A percentile compares a stretch with the other conserved stretches of the same genome.
phyloP scores from a whole-genome alignment of 352 stramenopile genomes.

The Pythium dissotocum region DNA sequence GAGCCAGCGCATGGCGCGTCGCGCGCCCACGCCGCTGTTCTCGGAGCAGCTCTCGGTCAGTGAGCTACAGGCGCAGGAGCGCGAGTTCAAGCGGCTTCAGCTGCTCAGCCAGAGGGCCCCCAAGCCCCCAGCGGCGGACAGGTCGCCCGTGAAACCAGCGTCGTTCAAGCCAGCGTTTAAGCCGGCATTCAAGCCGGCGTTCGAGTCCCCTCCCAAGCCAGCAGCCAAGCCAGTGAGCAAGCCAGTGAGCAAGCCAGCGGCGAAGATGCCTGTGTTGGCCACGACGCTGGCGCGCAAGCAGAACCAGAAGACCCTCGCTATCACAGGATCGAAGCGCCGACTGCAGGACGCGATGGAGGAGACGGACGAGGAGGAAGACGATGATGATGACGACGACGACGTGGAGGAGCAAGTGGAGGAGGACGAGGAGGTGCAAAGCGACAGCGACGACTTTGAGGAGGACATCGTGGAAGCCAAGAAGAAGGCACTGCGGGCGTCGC shows the following conservation, averaged over 20 bases:
- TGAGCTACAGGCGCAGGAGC: constrained; percentile 66
- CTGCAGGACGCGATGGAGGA: constrained; percentile 8
- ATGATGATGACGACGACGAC: constrained; percentile 16
- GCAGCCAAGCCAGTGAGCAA: background rate
- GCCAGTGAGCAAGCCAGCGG: background rate
- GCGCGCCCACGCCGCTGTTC: constrained; percentile 19
- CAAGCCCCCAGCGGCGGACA: background rate
- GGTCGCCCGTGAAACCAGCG: background rate
- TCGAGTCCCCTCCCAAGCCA: background rate
- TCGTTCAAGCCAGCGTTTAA: background rate
- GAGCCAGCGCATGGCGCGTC: constrained; percentile 7
- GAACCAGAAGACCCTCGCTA: background rate
- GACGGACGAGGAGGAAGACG: background rate
- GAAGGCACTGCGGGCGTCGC: constrained; percentile 18
- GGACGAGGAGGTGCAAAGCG: constrained; percentile 5
- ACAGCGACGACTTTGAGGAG: constrained; percentile 38
- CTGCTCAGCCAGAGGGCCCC: constrained; percentile 4
- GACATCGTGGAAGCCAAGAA: constrained; percentile 27
- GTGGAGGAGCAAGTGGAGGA: background rate
- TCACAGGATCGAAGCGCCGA: constrained; percentile 8
- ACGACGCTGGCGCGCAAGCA: constrained; percentile 27
- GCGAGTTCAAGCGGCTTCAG: constrained; percentile 22
- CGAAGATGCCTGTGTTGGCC: constrained; percentile 6
- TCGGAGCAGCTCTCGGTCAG: constrained; percentile 47
- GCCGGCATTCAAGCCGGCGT: background rate